Evolutionary conservation across 495 filamentous ascomycete genomes (phyloP).

Genomic region (Choiromyces venosus): DNA sequence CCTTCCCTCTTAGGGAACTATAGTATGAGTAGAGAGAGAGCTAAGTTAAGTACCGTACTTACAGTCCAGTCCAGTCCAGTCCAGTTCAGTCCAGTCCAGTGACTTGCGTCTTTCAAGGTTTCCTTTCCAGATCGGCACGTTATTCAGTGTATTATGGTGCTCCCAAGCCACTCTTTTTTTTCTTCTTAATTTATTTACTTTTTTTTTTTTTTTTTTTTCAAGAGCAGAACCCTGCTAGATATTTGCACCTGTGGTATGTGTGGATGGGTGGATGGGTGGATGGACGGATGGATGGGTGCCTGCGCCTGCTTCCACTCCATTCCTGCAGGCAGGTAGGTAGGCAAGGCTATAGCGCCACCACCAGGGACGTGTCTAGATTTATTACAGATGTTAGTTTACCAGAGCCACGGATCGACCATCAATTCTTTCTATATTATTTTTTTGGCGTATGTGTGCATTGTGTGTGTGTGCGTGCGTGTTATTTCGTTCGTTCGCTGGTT

Average conservation of each 20-base stretch:
- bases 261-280: not conserved
- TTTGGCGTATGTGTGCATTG: not conserved
- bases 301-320: not conserved
- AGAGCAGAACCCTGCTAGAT: not conserved
- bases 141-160: not conserved
- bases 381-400: not conserved
- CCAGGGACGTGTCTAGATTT: not conserved
- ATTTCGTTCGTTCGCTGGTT: not conserved
- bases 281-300: not conserved
- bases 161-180: not conserved
- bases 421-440: not conserved
- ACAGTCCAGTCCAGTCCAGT: no score
- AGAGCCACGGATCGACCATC: not conserved
- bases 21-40: not conserved
- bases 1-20: no score
- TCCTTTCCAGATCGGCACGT: not conserved
- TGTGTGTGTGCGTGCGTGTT: not conserved
- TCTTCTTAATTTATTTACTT: not conserved
- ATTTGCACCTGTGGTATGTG: not conserved
- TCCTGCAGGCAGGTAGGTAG: not conserved
- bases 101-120: not conserved
- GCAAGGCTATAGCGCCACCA: not conserved
- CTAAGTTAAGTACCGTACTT: no score
- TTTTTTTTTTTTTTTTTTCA: not conserved
- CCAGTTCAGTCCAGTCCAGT: no score